Evolutionary conservation across 116 monocot species (phyloP), one percentile per base, ranked within the genome.

Genomic region (Posidonia oceanica): DNA sequence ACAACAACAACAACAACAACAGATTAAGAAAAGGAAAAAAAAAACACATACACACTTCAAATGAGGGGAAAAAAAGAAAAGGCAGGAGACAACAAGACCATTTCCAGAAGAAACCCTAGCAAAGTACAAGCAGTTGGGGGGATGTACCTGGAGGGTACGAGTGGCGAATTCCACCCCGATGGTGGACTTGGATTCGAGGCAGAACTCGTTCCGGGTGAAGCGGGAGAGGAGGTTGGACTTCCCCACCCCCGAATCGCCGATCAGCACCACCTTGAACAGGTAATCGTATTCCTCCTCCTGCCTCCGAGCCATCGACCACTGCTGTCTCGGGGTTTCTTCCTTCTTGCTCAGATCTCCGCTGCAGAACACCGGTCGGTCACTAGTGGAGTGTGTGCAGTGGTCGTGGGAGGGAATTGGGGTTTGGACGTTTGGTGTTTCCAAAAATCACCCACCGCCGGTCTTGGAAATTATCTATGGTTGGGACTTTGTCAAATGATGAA

Each of bases 181-280:
- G 70, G 88, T 88, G 79, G 88, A 88, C 67, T 88, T 88, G 66
- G 88, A 88, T 70, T 88, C 88, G 67, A 88, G 84, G 80, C 88
- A 88, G 88, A 88, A 88, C 80, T 88, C 84, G 75, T 88, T 88
- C 52, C 88, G 88, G 51, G 88, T 88, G 84, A 88, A 88, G 13
- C 88, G 79, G 58, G 88, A 88, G 39, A 88, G 84, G 36, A 88
- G 74, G 67, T 88, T 88, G 77, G 88, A 88, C 63, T 88, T 88
- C 51, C 88, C 88, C 8, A 88, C 88, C 14, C 78, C 82, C 4
- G 82, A 82, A 54, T 82, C 82, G 20, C 82, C 82, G 55, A 83
- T 83, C 59, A 83, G 42, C 0, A 83, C 82, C 20, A 83, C 75
- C 68, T 83, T 83, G 78, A 83, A 83, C 55, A 83, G 82, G 72